These are phyloP conservation scores for Dalbergia cochinchinensis DNA, from an alignment of 306 rosid genomes.

Conservation along the genomic window DNA sequence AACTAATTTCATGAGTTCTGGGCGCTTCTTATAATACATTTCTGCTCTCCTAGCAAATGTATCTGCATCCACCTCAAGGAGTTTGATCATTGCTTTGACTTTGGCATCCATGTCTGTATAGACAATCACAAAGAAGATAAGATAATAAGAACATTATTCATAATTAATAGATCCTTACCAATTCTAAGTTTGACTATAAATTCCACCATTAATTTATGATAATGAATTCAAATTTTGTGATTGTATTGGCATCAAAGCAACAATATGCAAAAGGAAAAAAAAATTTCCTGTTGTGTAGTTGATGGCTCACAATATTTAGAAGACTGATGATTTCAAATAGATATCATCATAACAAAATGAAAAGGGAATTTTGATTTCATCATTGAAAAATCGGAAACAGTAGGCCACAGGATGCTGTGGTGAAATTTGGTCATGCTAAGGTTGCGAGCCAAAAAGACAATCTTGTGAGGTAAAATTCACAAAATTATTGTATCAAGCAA, in stretches of 20 bases:
- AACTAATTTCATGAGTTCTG: slow-evolving; percentile 90
- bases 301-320: slow-evolving; percentile 10
- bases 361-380: neutral
- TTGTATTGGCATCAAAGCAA: slow-evolving; percentile 1
- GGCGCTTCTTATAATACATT: slow-evolving; percentile 95
- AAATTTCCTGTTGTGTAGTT: neutral
- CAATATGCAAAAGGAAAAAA: neutral
- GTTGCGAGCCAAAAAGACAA: neutral
- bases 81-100: slow-evolving; percentile 96
- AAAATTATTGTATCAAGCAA: neutral
- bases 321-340: slow-evolving; percentile 22
- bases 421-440: slow-evolving; percentile 20
- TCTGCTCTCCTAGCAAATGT: slow-evolving; percentile 98
- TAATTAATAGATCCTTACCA: neutral
- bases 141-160: slow-evolving; percentile 4
- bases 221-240: neutral
- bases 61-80: slow-evolving; percentile 95
- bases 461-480: neutral
- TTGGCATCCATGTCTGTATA: slow-evolving; percentile 90
- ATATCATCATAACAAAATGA: slow-evolving; percentile 8
- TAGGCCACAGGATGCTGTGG: neutral
- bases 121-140: slow-evolving; percentile 16
- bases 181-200: slow-evolving; percentile 16
- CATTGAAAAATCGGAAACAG: neutral
- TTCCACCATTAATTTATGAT: slow-evolving; percentile 26